Base-by-base conservation (phyloP, 2,329 filamentous ascomycete species). In the Phialophora chinensis region DNA sequence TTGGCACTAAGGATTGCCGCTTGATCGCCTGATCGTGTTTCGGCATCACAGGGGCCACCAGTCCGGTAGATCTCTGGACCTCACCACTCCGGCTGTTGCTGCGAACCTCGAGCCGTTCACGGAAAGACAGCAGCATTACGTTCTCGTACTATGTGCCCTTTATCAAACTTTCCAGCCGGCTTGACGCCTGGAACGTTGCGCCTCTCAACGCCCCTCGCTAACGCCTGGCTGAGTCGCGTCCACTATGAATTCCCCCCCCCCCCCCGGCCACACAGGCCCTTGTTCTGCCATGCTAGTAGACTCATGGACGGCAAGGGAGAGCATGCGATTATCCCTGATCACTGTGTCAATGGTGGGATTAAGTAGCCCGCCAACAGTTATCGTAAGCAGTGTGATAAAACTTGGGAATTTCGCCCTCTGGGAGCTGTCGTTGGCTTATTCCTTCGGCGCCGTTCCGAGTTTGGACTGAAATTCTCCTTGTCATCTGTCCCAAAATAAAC, bases 11-110 rank as follows among this genome's bases (percentile, higher is more conserved):
- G 20, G 57, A 47, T 60, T 60, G 27, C 57, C 57, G 57, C 57
- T 50, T 60, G 57, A 60, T 60, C 57, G 57, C 47, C 57, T 60
- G 57, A 60, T 60, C 57, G 57, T 60, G 57, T 38, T 60, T 60
- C 57, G 57, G 57, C 57, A 60, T 23, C 57, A 31, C 42, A 49
- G 42, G 42, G 56, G 35, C 25, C 17, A 47, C 27, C 12, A 60
- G 27, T 17, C 57, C 57, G 42, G 57, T 27, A 60, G 42, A 60
- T 60, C 57, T 60, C 57, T 60, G 57, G 57, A 31, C 42, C 7
- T 33, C 47, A 44, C 33, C 25, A n/a, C 12, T 44, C 17, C 17
- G 25, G 38, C 20, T 59, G 56, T 25, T 2, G 12, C 31, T 50
- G 57, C 42, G 42, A 60, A 60, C 57, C 57, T 60, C 57, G 57